phyloP scores from a whole-genome alignment of 1,284 basidiomycete species.

The Clitocybe nebularis region DNA sequence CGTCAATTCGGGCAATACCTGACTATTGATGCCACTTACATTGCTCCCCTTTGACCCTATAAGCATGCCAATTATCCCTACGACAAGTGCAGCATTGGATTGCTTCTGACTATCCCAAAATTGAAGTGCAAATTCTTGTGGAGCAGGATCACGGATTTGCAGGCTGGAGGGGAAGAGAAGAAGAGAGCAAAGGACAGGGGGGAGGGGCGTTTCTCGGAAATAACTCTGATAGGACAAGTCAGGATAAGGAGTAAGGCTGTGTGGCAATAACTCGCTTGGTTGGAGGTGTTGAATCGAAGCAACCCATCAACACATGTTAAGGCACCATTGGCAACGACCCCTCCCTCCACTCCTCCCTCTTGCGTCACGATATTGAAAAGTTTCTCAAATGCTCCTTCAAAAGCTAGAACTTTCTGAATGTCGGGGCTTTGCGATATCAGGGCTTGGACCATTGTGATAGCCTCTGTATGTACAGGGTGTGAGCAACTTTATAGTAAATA shows the following conservation, averaged over 20 bases:
- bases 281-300: slow-evolving; percentile 90
- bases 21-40: slow-evolving; percentile 37
- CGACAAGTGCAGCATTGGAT: slow-evolving; percentile 71
- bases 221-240: slow-evolving; percentile 69
- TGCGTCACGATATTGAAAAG: slow-evolving; percentile 85
- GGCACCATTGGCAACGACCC: slow-evolving; percentile 84
- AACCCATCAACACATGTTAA: slow-evolving; percentile 83
- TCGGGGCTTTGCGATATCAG: slow-evolving; percentile 87
- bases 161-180: slow-evolving; percentile 83
- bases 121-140: slow-evolving; percentile 93
- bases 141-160: slow-evolving; percentile 60
- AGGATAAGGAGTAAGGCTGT: slow-evolving; percentile 1
- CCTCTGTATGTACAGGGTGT: slow-evolving; percentile 46
- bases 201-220: slow-evolving; percentile 90
- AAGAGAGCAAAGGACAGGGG: slow-evolving; percentile 76
- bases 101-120: slow-evolving; percentile 94
- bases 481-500: slow-evolving; percentile 5
- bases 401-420: slow-evolving; percentile 96
- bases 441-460: slow-evolving; percentile 78
- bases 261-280: slow-evolving; percentile 64
- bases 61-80: slow-evolving; percentile 78
- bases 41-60: slow-evolving; percentile 70
- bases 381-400: slow-evolving; percentile 96
- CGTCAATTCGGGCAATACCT: slow-evolving; percentile 2
- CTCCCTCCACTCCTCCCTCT: slow-evolving; percentile 92